Percentiles rank a stretch among this genome's conserved stretches.
Evolutionary conservation across 1,139 yeast species (phyloP).

Genomic region (Wickerhamomyces sp.): DNA sequence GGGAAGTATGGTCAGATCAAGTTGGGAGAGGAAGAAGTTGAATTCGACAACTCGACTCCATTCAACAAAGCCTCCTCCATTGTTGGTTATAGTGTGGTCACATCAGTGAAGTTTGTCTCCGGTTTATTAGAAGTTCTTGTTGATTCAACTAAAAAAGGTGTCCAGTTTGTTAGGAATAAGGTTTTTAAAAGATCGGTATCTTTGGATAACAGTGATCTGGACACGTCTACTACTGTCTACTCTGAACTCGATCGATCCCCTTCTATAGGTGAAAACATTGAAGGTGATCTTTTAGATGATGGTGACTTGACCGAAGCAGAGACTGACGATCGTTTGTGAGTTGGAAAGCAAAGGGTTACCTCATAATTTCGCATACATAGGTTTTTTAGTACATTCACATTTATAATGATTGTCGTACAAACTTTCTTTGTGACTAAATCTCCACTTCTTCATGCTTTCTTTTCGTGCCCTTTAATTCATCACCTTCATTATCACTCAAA

Average conservation of each 20-base stretch:
- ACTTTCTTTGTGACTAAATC: constrained; percentile 1
- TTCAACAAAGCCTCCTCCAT: constrained; percentile 16
- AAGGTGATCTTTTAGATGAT: constrained; percentile 19
- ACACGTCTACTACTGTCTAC: constrained; percentile 4
- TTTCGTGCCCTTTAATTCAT: constrained; percentile 15
- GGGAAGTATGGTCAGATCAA: constrained; percentile 82
- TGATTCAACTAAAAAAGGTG: no score
- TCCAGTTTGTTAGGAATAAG: constrained; percentile 3
- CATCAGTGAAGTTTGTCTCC: constrained; percentile 17
- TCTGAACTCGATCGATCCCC: constrained; percentile 9
- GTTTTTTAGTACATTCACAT: not conserved
- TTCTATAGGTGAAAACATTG: constrained; percentile 11
- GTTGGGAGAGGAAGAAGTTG: constrained; percentile 65
- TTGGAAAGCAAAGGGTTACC: no score
- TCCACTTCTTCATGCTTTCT: constrained; percentile 12
- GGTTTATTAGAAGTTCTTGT: not conserved
- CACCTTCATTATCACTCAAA: constrained; percentile 41
- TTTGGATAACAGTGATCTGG: constrained; percentile 9
- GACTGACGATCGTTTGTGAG: constrained; percentile 18
- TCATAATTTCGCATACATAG: no score
- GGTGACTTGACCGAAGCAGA: constrained; percentile 24
- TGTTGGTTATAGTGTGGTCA: constrained; percentile 19
- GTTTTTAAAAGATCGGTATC: constrained; percentile 12
- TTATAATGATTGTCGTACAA: not conserved
- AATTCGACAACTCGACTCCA: constrained; percentile 59